phyloP scores from a whole-genome alignment of 2,329 filamentous ascomycete species.

The Botrytis tulipae region DNA sequence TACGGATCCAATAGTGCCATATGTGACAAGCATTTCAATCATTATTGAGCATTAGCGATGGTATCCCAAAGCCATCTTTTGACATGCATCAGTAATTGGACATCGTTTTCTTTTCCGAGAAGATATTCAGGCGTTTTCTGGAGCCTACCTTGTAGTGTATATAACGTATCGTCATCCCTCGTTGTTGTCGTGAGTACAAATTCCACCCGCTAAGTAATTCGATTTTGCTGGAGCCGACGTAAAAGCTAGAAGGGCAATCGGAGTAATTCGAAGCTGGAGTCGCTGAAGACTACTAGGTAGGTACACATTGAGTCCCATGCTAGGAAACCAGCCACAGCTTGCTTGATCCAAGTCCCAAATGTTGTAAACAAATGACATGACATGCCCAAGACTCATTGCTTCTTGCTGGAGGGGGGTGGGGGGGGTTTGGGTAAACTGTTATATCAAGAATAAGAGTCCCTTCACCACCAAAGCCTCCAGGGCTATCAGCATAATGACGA shows the following conservation, averaged over 20 bases:
- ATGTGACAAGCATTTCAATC: constrained; percentile 48
- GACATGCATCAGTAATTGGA: constrained; percentile 48
- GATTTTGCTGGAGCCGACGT: constrained; percentile 45
- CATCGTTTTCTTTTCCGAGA: constrained; percentile 52
- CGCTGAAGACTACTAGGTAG: constrained; percentile 11
- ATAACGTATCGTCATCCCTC: constrained; percentile 58
- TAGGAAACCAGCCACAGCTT: constrained; percentile 36
- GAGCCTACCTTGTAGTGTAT: constrained; percentile 51
- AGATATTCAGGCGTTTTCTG: constrained; percentile 58
- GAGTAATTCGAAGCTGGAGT: not conserved
- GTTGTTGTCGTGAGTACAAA: constrained; percentile 52
- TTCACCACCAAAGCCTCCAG: constrained; percentile 64
- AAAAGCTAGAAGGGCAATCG: not conserved
- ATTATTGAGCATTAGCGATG: constrained; percentile 52
- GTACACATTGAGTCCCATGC: constrained; percentile 33
- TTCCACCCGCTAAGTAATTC: constrained; percentile 39
- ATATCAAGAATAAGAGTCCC: constrained; percentile 55
- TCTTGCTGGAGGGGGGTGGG: constrained; percentile 46
- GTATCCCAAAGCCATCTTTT: constrained; percentile 51
- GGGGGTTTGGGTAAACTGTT: constrained; percentile 34
- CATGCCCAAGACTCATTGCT: constrained; percentile 60
- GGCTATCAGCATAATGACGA: constrained; percentile 61
- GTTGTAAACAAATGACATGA: not conserved
- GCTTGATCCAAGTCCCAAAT: constrained; percentile 44
- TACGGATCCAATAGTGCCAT: constrained; percentile 38